Conservation (phyloP, 305 asterid genomes). For the Fraxinus latifolia region DNA sequence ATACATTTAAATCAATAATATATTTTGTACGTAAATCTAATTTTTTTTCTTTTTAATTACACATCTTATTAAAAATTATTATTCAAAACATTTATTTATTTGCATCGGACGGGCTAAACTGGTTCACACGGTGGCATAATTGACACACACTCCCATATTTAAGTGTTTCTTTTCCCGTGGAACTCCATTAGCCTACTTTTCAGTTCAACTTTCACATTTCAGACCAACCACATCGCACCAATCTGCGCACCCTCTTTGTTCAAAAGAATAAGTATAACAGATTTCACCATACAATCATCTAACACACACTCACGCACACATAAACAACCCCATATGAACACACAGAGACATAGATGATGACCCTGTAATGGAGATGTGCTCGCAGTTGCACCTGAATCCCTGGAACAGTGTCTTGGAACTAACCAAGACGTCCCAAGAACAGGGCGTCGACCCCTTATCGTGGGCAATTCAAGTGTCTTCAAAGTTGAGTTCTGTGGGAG, state of each 20-base stretch:
- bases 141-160: not conserved
- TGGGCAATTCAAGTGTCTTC: slow-evolving; percentile 88
- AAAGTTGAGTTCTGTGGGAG: slow-evolving; percentile 59
- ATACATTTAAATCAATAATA: not conserved
- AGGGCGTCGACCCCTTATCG: slow-evolving; percentile 63
- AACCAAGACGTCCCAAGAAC: slow-evolving; percentile 70
- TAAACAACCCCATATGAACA: slow-evolving; percentile 7
- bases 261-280: slow-evolving; percentile 18
- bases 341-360: slow-evolving; percentile 24
- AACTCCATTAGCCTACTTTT: slow-evolving; percentile 21
- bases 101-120: not conserved
- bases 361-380: slow-evolving; percentile 47
- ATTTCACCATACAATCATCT: slow-evolving; percentile 1
- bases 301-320: not conserved
- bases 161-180: slow-evolving; percentile 1
- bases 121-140: not conserved
- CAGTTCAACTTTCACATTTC: slow-evolving; percentile 37
- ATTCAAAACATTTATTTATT: too few species aligned
- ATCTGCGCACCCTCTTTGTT: slow-evolving; percentile 9
- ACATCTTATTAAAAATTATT: too few species aligned
- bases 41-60: too few species aligned
- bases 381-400: slow-evolving; percentile 28
- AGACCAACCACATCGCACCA: slow-evolving; percentile 37
- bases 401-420: slow-evolving; percentile 68
- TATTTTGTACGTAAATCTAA: too few species aligned